Percentiles rank a stretch among this genome's conserved stretches.
These are phyloP conservation scores for Linderniella brevidens DNA, from an alignment of 257 asterid genomes.

Conservation along the genomic window DNA sequence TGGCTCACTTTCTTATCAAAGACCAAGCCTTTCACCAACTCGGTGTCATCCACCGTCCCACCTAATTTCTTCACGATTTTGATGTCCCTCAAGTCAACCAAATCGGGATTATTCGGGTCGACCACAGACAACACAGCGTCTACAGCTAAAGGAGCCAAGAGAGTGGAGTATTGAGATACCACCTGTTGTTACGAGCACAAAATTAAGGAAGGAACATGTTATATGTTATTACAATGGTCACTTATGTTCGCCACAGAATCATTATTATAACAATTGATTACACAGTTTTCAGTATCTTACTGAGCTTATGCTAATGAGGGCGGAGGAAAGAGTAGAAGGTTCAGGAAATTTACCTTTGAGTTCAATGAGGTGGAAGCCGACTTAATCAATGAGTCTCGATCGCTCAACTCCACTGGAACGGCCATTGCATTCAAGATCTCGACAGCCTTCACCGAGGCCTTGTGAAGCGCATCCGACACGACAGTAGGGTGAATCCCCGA, in stretches of 20 bases:
- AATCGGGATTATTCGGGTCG: conserved; percentile 75
- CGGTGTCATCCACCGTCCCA: conserved; percentile 91
- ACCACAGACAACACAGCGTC: conserved; percentile 82
- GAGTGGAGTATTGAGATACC: conserved; percentile 88
- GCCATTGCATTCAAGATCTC: conserved; percentile 57
- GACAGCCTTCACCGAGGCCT: conserved; percentile 36
- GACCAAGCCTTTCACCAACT: conserved; percentile 59
- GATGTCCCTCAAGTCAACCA: conserved; percentile 80
- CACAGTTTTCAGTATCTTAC: too few relatives aligned
- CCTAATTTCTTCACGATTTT: conserved; percentile 82
- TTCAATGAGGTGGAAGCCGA: conserved; percentile 53
- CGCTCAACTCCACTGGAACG: conserved; percentile 42
- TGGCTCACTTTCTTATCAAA: conserved; percentile 94
- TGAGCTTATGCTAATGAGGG: too few relatives aligned
- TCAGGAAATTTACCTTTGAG: conserved; percentile 20
- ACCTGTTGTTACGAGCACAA: conserved; percentile 12
- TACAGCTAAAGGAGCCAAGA: conserved; percentile 89
- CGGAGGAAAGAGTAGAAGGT: too few relatives aligned
- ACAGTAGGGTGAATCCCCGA: conserved; percentile 50
- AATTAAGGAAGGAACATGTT: too few relatives aligned
- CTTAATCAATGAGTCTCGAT: conserved; percentile 36
- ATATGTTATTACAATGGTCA: too few relatives aligned
- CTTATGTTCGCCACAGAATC: too few relatives aligned
- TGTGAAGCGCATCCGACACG: conserved; percentile 41
- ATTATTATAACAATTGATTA: too few relatives aligned